A percentile compares a stretch with the other conserved stretches of the same genome.
phyloP scores from a whole-genome alignment of 2,329 filamentous ascomycete species.

The Chaetothyriales sp. region DNA sequence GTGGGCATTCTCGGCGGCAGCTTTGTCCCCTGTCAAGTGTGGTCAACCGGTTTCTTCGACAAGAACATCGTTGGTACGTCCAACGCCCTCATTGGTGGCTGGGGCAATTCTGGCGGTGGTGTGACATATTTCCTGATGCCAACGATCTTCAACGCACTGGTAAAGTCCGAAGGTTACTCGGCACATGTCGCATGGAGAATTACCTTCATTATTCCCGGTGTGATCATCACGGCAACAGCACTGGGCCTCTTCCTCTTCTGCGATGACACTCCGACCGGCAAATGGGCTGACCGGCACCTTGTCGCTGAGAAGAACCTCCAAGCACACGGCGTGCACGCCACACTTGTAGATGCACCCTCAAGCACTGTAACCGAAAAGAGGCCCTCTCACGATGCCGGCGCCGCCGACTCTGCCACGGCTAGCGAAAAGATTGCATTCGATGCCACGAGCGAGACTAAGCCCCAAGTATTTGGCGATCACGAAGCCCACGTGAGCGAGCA shows the following conservation, averaged over 20 bases:
- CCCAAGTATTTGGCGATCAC: constrained; percentile 21
- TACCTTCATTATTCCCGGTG: constrained; percentile 69
- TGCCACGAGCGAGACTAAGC: constrained; percentile 17
- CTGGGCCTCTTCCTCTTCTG: constrained; percentile 59
- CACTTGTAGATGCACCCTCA: constrained; percentile 10
- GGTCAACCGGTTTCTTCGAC: constrained; percentile 87
- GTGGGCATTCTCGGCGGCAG: constrained; percentile 31
- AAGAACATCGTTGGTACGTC: constrained; percentile 82
- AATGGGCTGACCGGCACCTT: constrained; percentile 60
- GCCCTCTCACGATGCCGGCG: constrained; percentile 14
- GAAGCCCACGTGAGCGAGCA: constrained; percentile 30
- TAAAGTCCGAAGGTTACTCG: constrained; percentile 43
- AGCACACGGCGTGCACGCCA: constrained; percentile 28
- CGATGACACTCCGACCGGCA: constrained; percentile 69
- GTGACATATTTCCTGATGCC: constrained; percentile 94
- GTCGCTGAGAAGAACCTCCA: constrained; percentile 42
- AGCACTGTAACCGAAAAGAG: constrained; percentile 22
- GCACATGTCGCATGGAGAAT: constrained; percentile 68
- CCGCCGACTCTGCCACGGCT: constrained; percentile 13
- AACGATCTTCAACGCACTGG: constrained; percentile 67
- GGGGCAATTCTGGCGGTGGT: constrained; percentile 77
- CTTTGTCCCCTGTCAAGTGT: constrained; percentile 60
- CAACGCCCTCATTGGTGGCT: constrained; percentile 71
- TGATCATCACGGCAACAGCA: constrained; percentile 55
- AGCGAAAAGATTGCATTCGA: constrained; percentile 3